A percentile compares a stretch with the other conserved stretches of the same genome.
Evolutionary conservation across 108 stramenopile species (phyloP).

Genomic region (Fragilariopsis cylindrus): DNA sequence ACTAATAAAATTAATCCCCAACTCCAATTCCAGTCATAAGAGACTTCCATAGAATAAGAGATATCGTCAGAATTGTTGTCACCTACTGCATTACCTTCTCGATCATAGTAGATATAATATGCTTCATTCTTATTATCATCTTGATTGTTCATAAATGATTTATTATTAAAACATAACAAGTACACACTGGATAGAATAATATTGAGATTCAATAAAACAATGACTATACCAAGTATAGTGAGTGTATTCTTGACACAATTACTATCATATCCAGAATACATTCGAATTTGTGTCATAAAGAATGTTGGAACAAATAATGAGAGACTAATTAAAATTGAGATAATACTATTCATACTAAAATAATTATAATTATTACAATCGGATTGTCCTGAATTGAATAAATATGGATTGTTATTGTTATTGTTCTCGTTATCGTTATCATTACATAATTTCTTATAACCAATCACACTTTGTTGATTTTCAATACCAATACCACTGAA

Average conservation of each 20-base stretch:
- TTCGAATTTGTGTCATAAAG: slow-evolving; percentile 29
- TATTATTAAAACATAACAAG: slow-evolving; percentile 25
- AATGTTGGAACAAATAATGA: slow-evolving; percentile 34
- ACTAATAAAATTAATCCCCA: slow-evolving; percentile 34
- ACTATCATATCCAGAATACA: slow-evolving; percentile 45
- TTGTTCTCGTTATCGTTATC: too few species aligned
- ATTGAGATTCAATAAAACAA: slow-evolving; percentile 32
- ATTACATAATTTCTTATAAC: slow-evolving; percentile 41
- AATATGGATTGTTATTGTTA: neutral
- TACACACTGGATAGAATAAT: slow-evolving; percentile 11
- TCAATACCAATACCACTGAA: slow-evolving; percentile 33
- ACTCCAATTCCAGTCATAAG: slow-evolving; percentile 24
- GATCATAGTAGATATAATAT: slow-evolving; percentile 17
- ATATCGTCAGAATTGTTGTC: neutral
- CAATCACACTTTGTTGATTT: slow-evolving; percentile 30
- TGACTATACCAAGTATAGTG: slow-evolving; percentile 23
- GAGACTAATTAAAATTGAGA: slow-evolving; percentile 30
- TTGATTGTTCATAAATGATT: neutral
- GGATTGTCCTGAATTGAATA: too few species aligned
- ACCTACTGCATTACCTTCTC: neutral
- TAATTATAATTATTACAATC: slow-evolving; percentile 33
- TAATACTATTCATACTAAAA: slow-evolving; percentile 19
- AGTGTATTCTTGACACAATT: slow-evolving; percentile 42
- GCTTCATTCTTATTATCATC: neutral
- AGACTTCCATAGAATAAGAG: slow-evolving; percentile 4